Evolutionary conservation across 2,329 filamentous ascomycete genomes (phyloP).

Genomic region (Cryoendolithus antarcticus): DNA sequence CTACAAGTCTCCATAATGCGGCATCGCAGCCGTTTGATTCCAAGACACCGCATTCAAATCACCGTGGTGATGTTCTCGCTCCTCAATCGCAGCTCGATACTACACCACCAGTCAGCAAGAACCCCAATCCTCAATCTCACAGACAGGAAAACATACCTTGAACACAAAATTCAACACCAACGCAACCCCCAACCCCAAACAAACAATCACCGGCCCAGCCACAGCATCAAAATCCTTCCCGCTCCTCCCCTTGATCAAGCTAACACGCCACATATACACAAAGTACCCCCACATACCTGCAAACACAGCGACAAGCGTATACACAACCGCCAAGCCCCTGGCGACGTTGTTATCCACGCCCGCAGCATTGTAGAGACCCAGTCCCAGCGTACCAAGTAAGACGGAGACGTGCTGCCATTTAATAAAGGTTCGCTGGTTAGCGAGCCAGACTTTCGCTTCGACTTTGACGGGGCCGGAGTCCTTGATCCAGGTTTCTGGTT

Average conservation of each 20-base stretch:
- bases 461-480: slow-evolving; percentile 84
- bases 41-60: background rate
- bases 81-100: slow-evolving; percentile 11
- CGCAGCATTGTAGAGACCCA: slow-evolving; percentile 82
- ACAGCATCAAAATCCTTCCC: slow-evolving; percentile 89
- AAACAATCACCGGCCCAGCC: slow-evolving; percentile 72
- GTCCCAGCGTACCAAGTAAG: slow-evolving; percentile 68
- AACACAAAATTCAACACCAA: slow-evolving; percentile 81
- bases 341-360: slow-evolving; percentile 63
- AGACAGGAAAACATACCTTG: slow-evolving; percentile 43
- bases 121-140: too few relatives aligned
- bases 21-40: background rate
- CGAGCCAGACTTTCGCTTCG: slow-evolving; percentile 96
- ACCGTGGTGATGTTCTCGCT: slow-evolving; percentile 1
- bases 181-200: slow-evolving; percentile 63
- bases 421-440: slow-evolving; percentile 94
- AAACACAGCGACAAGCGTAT: slow-evolving; percentile 71
- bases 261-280: slow-evolving; percentile 63
- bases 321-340: slow-evolving; percentile 66
- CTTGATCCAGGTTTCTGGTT: slow-evolving; percentile 84
- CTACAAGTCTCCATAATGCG: too few relatives aligned
- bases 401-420: slow-evolving; percentile 97
- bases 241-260: slow-evolving; percentile 72
- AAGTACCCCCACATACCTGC: slow-evolving; percentile 77
- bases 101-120: slow-evolving; percentile 2